Evolutionary conservation across 495 filamentous ascomycete genomes (phyloP).

Genomic region (Clohesyomyces aquaticus): DNA sequence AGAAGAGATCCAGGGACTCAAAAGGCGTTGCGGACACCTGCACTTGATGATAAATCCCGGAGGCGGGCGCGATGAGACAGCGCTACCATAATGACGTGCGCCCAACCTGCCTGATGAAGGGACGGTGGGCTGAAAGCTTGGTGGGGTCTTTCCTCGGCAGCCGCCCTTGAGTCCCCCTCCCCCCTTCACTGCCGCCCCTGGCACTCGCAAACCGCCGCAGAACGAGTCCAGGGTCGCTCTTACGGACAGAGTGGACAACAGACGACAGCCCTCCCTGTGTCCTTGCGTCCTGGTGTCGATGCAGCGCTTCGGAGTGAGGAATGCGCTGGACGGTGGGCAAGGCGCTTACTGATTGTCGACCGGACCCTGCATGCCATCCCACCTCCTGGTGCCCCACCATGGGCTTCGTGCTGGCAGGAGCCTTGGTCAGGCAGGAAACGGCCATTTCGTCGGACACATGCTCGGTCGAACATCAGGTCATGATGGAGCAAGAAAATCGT

Average conservation of each 20-base stretch:
- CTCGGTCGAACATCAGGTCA: slow-evolving; percentile 10
- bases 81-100: slow-evolving; percentile 20
- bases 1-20: neutral
- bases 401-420: no score
- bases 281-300: no score
- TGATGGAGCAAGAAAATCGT: slow-evolving; percentile 12
- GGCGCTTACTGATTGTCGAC: neutral
- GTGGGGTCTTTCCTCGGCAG: slow-evolving; percentile 11
- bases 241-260: no score
- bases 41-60: slow-evolving; percentile 25
- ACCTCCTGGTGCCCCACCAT: slow-evolving; percentile 3
- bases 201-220: neutral
- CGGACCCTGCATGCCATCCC: neutral
- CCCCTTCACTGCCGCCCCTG: no score
- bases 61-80: slow-evolving; percentile 17
- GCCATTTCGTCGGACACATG: no score
- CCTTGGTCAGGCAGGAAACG: no score
- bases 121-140: slow-evolving; percentile 2
- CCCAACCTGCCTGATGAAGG: slow-evolving; percentile 12
- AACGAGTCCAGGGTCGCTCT: neutral
- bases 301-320: no score
- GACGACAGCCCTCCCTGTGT: no score
- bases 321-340: no score
- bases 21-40: neutral
- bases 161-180: neutral